phyloP scores from a whole-genome alignment of 1,139 yeast genomes.

The Lodderomyces margitis region DNA sequence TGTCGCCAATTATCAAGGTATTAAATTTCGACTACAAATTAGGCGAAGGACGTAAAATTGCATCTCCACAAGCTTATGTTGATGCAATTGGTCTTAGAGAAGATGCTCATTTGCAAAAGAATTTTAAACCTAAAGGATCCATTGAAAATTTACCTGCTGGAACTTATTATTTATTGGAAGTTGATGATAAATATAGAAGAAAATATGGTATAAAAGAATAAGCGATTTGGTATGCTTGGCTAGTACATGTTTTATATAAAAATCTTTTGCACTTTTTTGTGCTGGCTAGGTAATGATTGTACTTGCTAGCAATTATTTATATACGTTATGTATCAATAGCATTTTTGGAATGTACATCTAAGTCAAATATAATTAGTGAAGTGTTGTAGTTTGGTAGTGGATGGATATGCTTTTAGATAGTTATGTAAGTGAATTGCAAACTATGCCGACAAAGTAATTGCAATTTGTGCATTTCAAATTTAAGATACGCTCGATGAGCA shows the following conservation, averaged over 20 bases:
- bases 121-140: constrained; percentile 75
- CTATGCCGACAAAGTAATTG: constrained; percentile 1
- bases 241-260: too few relatives aligned
- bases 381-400: too few relatives aligned
- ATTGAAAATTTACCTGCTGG: constrained; percentile 70
- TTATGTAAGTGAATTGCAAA: neutral
- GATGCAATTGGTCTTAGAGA: constrained; percentile 84
- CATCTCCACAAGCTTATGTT: constrained; percentile 79
- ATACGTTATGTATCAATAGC: too few relatives aligned
- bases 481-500: neutral
- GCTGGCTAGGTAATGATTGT: too few relatives aligned
- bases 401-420: neutral
- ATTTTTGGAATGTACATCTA: too few relatives aligned
- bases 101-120: constrained; percentile 78
- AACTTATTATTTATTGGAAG: constrained; percentile 76
- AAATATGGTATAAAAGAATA: constrained; percentile 62
- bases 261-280: too few relatives aligned
- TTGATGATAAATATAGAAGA: constrained; percentile 91
- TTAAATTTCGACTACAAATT: constrained; percentile 72
- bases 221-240: too few relatives aligned
- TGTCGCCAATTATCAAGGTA: constrained; percentile 60
- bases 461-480: neutral
- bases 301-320: neutral
- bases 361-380: too few relatives aligned
- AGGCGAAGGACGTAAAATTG: constrained; percentile 57